Percentiles rank a stretch among this genome's conserved stretches.
phyloP scores from a whole-genome alignment of 495 filamentous ascomycete species.

The Aspergillus heteromorphus region DNA sequence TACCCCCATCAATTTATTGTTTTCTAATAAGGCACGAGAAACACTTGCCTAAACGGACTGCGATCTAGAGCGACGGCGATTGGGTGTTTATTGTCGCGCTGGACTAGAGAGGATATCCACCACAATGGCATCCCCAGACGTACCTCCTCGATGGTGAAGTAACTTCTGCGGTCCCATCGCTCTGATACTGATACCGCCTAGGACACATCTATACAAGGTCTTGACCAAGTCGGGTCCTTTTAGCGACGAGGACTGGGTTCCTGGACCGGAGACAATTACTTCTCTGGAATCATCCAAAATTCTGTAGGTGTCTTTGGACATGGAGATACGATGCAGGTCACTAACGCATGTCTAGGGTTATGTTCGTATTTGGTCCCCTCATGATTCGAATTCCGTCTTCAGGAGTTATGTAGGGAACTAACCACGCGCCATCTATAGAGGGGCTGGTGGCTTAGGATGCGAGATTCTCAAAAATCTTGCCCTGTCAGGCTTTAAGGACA shows the following conservation, averaged over 20 bases:
- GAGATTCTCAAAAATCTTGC: slow-evolving; percentile 97
- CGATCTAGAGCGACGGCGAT: background rate
- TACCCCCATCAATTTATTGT: background rate
- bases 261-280: slow-evolving; percentile 56
- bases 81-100: background rate
- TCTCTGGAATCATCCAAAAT: slow-evolving; percentile 62
- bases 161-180: too few relatives aligned
- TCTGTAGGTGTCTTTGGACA: slow-evolving; percentile 45
- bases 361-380: slow-evolving; percentile 19
- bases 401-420: background rate
- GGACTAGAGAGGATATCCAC: background rate
- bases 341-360: slow-evolving; percentile 30
- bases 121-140: slow-evolving; percentile 16
- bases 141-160: slow-evolving; percentile 15
- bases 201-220: slow-evolving; percentile 77
- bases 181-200: slow-evolving; percentile 23
- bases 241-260: slow-evolving; percentile 63
- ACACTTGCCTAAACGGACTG: background rate
- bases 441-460: slow-evolving; percentile 92
- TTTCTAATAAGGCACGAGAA: background rate
- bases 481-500: slow-evolving; percentile 90
- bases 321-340: slow-evolving; percentile 18
- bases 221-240: slow-evolving; percentile 72
- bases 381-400: too few relatives aligned
- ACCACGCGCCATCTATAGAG: slow-evolving; percentile 46